Base-by-base conservation (phyloP, 345 rosid genomes). In the Limnanthes douglasii region DNA sequence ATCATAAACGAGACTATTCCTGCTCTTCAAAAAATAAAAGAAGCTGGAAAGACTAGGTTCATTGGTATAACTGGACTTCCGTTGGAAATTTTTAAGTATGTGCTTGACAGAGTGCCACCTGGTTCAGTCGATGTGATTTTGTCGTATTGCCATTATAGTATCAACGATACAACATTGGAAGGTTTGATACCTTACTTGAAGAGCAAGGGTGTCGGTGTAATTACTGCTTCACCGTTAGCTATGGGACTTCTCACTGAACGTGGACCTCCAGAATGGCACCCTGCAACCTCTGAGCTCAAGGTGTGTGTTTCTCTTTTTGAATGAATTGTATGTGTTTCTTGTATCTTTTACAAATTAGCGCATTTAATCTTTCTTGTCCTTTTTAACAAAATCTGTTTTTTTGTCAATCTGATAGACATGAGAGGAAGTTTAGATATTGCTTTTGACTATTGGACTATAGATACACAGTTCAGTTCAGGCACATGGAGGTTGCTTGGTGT, bases 181-280 rank as follows among this genome's bases (percentile, higher is more conserved):
- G 96, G 80, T 64, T 54, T 90, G 21, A 26, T 90, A 46, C 96
- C 96, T 13, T 84, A 84, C 65, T 59, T 80, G 69, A 72, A 75
- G 65, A 61, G 62, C 57, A 84, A 90, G 64, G 88, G 75, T 32
- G 72, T 84, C 0, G 95, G 94, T 14, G 65, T 80, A 39, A 84
- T 90, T 28, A 75, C 63, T 49, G 96, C 98, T 36, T 69, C 96
- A 10, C 98, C 96, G 1, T 75, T 90, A 31, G 57, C 96, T 11
- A 84, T 84, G 98, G 88, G 93, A 40, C 85, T 84, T 6, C 82
- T 80, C 11, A 84, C 94, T 0, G 93, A 77, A 38, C 67, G 57
- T 37, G 98, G 98, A 35, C 85, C 88, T 15, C 98, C 98, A 10
- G 94, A 77, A 37, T 84, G 98, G 94, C 98, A 90, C 51, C 98